Evolutionary conservation across 805 yeast genomes (phyloP), one percentile per base, ranked within the genome.

Genomic region (Pichia californica): DNA sequence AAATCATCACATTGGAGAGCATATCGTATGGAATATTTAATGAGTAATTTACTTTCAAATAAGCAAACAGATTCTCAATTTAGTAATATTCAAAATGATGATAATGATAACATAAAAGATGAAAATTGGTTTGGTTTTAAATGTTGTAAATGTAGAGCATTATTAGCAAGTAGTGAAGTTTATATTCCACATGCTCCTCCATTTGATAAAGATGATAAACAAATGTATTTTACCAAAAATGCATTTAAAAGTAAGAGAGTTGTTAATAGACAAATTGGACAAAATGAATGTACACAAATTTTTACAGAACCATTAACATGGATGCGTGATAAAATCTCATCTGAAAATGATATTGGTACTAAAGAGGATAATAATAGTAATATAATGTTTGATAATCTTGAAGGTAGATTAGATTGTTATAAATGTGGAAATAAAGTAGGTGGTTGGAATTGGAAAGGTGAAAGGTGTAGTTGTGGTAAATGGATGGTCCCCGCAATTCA

Each of bases 401-500:
- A 91, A 60, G 99, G 99, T 2, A 86, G 83, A 56, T 78, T 93
- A 35, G 61, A 66, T 10, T 93, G 99, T 61, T 93, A 93, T 2
- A 83, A 81, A 56, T 93, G 99, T 67, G 68, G 69, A 5, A 70
- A 84, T 14, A 93, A 91, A 64, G 77, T 93, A 2, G 99, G 99
- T 13, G 88, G 87, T 0, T 93, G 88, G 60, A 78, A 81, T 49
- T 93, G 99, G 99, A 85, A 81, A 55, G 99, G 99, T 0, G 79
- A 91, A 2, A 69, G 95, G 54, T 93, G 99, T 62, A 79, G 93
- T 45, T 93, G 99, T 62, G 97, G 97, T 3, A 79, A 77, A 54
- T 93, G 99, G 99, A 81, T 91, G 71, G 75, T 87, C 9, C 99
- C 99, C 0, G 94, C 95, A 1, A 73, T 93, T 47, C 87, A 85